Evolutionary conservation across 305 asterid species (phyloP), one percentile per base, ranked within the genome.

Genomic region (Andrographis paniculata): DNA sequence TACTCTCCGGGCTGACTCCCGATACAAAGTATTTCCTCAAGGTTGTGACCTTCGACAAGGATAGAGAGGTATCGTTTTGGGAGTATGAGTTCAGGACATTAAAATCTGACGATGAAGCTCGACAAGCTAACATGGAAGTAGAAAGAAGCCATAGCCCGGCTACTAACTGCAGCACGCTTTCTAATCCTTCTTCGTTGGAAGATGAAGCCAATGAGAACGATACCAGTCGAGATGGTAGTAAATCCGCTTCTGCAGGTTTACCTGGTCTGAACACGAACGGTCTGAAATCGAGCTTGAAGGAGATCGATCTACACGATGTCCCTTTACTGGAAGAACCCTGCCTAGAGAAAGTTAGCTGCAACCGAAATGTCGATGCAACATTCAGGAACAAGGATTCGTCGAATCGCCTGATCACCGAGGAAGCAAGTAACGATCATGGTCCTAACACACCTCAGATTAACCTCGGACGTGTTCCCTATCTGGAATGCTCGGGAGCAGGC

Each of bases 101-200:
- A 57, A 43, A 42, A 55, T 36, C 64, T 50, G 67, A 52, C 55
- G 57, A 59, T 20, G 76, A 59, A 47, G 45, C 22, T 4, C 56
- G 46, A 36, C 58, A 59, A 53, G 62, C 52, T 55, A 65, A 65
- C 46, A 52, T 81, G 53, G 77, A 70, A 50, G 74, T 48, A 19
- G 94, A 75, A 59, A 67, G 74, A 63, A 81, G 81, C 52, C 76
- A 62, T 61, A 82, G 88, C 47, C 80, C 80, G 18, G 68, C 70
- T 5, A 76, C 87, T 23, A 80, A 77, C 73, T 75, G 73, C 54
- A 86, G 96, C 64, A 77, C 76, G 61, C 83, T 78, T 51, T 82
- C 94, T 10, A 79, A 77, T 78, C 94, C 93, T 50, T 79, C 94
- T 20, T 77, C 94, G 0, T 74, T 82, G 33, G 96, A 86, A 62